Percentiles rank a stretch among this genome's conserved stretches.
Conservation (phyloP, 2,329 filamentous ascomycete genomes). For the Geosmithia flava region DNA sequence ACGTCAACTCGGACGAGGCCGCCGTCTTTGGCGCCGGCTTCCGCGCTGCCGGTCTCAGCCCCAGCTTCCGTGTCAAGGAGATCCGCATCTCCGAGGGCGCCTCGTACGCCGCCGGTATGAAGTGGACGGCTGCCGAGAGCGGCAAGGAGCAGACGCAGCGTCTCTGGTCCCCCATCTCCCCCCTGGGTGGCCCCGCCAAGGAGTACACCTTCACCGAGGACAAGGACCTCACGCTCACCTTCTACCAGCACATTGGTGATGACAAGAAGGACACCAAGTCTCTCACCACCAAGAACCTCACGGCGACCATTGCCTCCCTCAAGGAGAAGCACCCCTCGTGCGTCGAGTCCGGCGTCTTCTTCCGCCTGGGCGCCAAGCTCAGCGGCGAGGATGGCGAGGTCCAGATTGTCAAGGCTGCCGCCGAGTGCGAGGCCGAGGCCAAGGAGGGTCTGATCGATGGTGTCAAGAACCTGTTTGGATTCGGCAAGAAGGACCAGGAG, state of each 20-base stretch:
- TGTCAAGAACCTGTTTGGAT: conserved; percentile 91
- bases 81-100: conserved; percentile 73
- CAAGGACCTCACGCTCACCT: conserved; percentile 66
- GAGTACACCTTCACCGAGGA: conserved; percentile 64
- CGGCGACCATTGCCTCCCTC: conserved; percentile 65
- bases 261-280: conserved; percentile 50
- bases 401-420: conserved; percentile 59
- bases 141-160: conserved; percentile 66
- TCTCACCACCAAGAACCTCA: conserved; percentile 75
- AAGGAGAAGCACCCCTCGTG: conserved; percentile 66
- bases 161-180: conserved; percentile 68
- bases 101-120: conserved; percentile 61
- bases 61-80: conserved; percentile 95
- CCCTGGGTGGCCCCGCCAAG: conserved; percentile 64
- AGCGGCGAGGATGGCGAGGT: conserved; percentile 65
- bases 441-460: conserved; percentile 81
- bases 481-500: conserved; percentile 71
- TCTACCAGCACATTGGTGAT: conserved; percentile 59
- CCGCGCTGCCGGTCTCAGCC: conserved; percentile 82
- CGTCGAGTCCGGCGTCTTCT: conserved; percentile 60
- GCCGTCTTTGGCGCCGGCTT: conserved; percentile 94
- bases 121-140: conserved; percentile 52
- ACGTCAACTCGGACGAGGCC: conserved; percentile 94
- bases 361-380: conserved; percentile 67
- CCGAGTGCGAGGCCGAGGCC: conserved; percentile 74